A percentile compares a stretch with the other conserved stretches of the same genome.
Evolutionary conservation across 495 filamentous ascomycete species (phyloP).

Genomic region (Terfezia boudieri): DNA sequence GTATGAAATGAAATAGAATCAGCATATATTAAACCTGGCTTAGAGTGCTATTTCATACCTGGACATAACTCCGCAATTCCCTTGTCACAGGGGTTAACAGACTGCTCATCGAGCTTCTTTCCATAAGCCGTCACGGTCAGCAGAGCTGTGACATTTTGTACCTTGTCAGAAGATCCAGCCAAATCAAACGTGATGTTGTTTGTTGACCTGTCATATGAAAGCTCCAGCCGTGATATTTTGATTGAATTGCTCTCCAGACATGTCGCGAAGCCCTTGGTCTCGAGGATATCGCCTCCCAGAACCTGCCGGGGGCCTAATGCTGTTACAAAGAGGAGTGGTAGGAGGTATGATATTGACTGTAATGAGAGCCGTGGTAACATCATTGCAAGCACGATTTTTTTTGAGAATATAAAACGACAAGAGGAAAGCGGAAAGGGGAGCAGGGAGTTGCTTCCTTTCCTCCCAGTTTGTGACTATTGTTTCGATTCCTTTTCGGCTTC

Average conservation of each 20-base stretch:
- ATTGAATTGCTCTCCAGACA: conserved; percentile 48
- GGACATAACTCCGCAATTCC: conserved; percentile 58
- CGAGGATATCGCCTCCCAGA: conserved; percentile 44
- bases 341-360: background rate
- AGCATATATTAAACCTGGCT: conserved; percentile 10
- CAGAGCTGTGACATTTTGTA: conserved; percentile 61
- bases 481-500: too few relatives aligned
- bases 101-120: conserved; percentile 51
- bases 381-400: background rate
- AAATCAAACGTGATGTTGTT: conserved; percentile 63
- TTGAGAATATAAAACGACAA: too few relatives aligned
- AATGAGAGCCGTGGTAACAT: background rate
- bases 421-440: too few relatives aligned
- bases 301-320: conserved; percentile 19
- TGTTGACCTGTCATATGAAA: conserved; percentile 53
- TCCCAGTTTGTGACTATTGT: too few relatives aligned
- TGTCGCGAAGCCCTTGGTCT: conserved; percentile 55
- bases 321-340: conserved; percentile 11
- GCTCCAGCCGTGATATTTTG: conserved; percentile 47
- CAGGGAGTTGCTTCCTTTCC: too few relatives aligned
- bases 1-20: conserved; percentile 9
- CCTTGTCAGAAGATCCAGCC: conserved; percentile 45
- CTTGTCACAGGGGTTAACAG: conserved; percentile 59
- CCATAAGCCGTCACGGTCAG: conserved; percentile 75
- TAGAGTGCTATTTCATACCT: conserved; percentile 28